Percentiles rank a stretch among this genome's conserved stretches.
phyloP scores from a whole-genome alignment of 805 yeast genomes.

The Ogataea minuta region DNA sequence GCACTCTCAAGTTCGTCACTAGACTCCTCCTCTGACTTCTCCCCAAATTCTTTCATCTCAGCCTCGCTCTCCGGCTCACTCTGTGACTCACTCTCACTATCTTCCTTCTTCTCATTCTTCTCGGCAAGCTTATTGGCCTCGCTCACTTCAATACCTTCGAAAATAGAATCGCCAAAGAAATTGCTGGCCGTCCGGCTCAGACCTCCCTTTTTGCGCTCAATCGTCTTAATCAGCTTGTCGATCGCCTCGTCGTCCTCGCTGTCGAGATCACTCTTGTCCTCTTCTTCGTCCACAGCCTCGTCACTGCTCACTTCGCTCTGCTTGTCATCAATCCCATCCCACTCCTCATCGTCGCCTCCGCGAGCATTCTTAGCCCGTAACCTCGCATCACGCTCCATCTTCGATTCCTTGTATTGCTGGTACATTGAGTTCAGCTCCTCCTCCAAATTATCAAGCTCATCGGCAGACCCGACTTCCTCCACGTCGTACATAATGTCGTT shows the following conservation, averaged over 20 bases:
- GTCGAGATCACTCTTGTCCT: conserved; percentile 43
- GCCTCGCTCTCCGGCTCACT: conserved; percentile 20
- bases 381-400: conserved; percentile 67
- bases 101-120: conserved; percentile 10
- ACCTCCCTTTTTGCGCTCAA: conserved; percentile 40
- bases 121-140: conserved; percentile 10
- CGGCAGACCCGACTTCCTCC: conserved; percentile 38
- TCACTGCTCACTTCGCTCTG: conserved; percentile 31
- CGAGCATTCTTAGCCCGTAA: conserved; percentile 67
- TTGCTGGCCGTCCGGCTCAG: conserved; percentile 42
- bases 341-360: conserved; percentile 74
- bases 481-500: conserved; percentile 54
- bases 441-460: conserved; percentile 68
- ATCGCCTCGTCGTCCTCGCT: conserved; percentile 75
- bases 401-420: conserved; percentile 59
- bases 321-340: conserved; percentile 68
- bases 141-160: conserved; percentile 46
- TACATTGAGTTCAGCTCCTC: conserved; percentile 84
- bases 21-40: conserved; percentile 1
- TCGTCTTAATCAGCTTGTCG: conserved; percentile 53
- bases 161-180: conserved; percentile 53
- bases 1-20: conserved; percentile 18
- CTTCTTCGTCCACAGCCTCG: conserved; percentile 46
- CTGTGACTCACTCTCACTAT: conserved; percentile 17
- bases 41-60: conserved; percentile 1